Evolutionary conservation across 345 rosid species (phyloP), one percentile per base, ranked within the genome.

Genomic region (Citrus reticulata): DNA sequence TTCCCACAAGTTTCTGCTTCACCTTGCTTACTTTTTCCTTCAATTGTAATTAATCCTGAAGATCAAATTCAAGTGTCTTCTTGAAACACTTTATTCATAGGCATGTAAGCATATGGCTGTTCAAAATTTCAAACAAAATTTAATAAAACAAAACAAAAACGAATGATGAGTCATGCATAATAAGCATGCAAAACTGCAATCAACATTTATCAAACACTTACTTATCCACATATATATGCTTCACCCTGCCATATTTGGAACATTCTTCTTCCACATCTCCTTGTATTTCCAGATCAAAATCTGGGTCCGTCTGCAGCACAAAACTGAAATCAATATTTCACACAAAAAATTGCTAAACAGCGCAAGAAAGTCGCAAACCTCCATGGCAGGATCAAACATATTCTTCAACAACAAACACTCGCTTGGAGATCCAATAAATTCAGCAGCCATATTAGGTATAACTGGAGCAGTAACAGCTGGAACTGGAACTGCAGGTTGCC

Each of bases 321-420:
- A 55, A 46, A 34, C n/a, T 35, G 59, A 73, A 54, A 59, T 83
- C 64, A 82, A 51, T 32, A 55, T 61, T 24, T 14, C 34, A 42
- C 68, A 46, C 51, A 11, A 17, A 54, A 54, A 17, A 54, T 37
- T n/a, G 49, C 42, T 8, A 68, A 39, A 35, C 46, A 25, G 68
- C 29, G 67, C 34, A 67, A 69, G 34, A 66, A 66, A 81, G 75
- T 55, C 32, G 40, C 65, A 81, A 49, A 95, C 98, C 98, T 95
- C 98, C 1, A 97, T 87, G 19, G 90, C 90, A 76, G 98, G 94
- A 85, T 93, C 98, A 80, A 95, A 95, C 94, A 95, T 85, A 80
- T 95, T 95, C 86, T 95, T 93, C 86, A 95, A 86, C 79, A 95
- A 81, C 78, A 95, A 88, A 77, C 95, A 95, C 79, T 92, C 95